Conservation (phyloP, 2,329 filamentous ascomycete species). For the Exophiala lecanii-corni region DNA sequence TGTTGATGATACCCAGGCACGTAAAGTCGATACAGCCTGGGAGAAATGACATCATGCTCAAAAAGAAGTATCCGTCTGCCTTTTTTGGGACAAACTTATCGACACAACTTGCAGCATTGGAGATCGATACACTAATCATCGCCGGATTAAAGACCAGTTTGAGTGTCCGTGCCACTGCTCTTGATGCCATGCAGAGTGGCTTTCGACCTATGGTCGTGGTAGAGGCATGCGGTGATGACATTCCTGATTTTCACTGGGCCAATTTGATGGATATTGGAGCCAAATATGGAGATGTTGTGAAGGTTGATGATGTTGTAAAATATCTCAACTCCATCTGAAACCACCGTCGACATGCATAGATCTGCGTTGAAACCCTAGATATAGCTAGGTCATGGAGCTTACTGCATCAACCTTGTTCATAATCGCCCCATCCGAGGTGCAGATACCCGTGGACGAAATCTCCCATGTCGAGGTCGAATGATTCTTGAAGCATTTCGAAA, state of each 20-base stretch:
- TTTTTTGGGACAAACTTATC: background rate
- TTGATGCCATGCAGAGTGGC: conserved; percentile 1
- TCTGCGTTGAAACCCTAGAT: too few relatives aligned
- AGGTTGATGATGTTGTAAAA: background rate
- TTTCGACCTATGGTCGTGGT: background rate
- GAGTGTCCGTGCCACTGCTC: background rate
- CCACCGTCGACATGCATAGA: too few relatives aligned
- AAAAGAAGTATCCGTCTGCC: background rate
- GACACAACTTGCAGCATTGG: background rate
- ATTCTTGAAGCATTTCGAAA: too few relatives aligned
- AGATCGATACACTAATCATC: background rate
- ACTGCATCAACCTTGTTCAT: background rate
- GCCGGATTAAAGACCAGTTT: conserved; percentile 1
- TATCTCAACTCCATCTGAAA: too few relatives aligned
- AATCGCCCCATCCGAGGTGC: background rate
- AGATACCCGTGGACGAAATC: too few relatives aligned
- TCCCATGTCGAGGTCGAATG: too few relatives aligned
- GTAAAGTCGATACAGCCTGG: too few relatives aligned
- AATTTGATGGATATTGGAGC: conserved; percentile 2
- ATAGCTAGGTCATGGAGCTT: too few relatives aligned
- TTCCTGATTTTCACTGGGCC: background rate
- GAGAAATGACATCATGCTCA: too few relatives aligned
- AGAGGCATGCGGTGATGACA: background rate
- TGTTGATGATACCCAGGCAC: too few relatives aligned
- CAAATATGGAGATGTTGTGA: conserved; percentile 1